Evolutionary conservation across 225 moss, liverwort and hornwort species (phyloP), one percentile per base, ranked within the genome.

Genomic region (Polytrichum formosum): DNA sequence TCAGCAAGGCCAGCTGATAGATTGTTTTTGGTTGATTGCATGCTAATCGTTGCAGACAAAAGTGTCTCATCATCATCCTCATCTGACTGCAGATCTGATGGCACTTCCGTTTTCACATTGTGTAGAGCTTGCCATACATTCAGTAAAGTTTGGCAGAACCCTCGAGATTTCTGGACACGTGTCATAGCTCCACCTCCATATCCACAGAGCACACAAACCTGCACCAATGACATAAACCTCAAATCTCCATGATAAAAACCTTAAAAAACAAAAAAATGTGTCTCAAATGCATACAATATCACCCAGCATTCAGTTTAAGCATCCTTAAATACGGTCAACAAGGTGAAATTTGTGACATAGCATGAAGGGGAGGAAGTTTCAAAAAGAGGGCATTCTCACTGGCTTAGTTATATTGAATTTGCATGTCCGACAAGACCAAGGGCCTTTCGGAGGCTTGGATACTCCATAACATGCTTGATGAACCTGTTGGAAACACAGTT

Each of bases 381-480:
- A 59, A 35, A 46, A 20, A 56, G 18, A 64, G 5, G 64, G 67
- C 75, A 71, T 79, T 79, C 62, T 83, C 78, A 74, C 90, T 61
- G 93, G 93, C 70, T 90, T 75, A 56, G 65, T 61, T 37, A 93
- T 87, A 70, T 68, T 74, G 75, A 85, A 86, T 62, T 96, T 96
- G 91, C 96, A 96, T 59, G 90, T 93, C 25, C 93, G 91, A 79
- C 96, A 96, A 67, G 83, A 74, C 96, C 96, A 96, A 2, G 78
- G 77, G 33, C 89, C 85, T 71, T 84, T 93, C 27, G 96, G 90
- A 76, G 92, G 76, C 78, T 93, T 96, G 55, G 91, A 90, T 37
- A 96, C 90, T 29, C 96, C 96, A 80, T 96, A 96, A 76, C 96
- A 96, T 65, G 88, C 96, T 78, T 96, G 96, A 72, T 96, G 96